A percentile compares a stretch with the other conserved stretches of the same genome.
Evolutionary conservation across 2,329 filamentous ascomycete genomes (phyloP).

Genomic region (Colletotrichum lindemuthianum): DNA sequence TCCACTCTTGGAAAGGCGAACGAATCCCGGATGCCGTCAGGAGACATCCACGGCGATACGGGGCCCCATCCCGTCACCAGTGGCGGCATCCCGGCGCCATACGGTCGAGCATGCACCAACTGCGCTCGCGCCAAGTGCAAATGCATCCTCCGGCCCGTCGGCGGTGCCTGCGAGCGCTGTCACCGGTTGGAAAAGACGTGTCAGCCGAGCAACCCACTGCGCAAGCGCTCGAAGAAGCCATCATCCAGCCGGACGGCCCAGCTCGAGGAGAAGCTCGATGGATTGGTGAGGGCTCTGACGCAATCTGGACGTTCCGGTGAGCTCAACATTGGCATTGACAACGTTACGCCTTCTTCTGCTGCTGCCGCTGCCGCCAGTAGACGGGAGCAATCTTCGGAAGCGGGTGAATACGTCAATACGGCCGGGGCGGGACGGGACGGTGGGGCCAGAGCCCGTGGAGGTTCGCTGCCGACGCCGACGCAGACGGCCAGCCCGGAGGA

Average conservation of each 20-base stretch:
- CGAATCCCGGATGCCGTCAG: slow-evolving; percentile 32
- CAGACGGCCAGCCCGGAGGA: slow-evolving; percentile 25
- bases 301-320: slow-evolving; percentile 17
- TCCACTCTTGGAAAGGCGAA: not conserved
- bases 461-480: slow-evolving; percentile 26
- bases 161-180: slow-evolving; percentile 51
- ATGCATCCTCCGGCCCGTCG: slow-evolving; percentile 49
- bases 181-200: slow-evolving; percentile 53
- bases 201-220: slow-evolving; percentile 48
- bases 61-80: slow-evolving; percentile 18
- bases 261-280: slow-evolving; percentile 44
- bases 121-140: slow-evolving; percentile 57
- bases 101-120: slow-evolving; percentile 53
- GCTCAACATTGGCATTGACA: slow-evolving; percentile 4
- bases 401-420: not conserved
- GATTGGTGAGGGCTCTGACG: slow-evolving; percentile 42
- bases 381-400: slow-evolving; percentile 2
- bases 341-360: not conserved
- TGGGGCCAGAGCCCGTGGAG: not conserved
- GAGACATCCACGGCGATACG: slow-evolving; percentile 15
- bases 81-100: slow-evolving; percentile 44
- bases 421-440: not conserved
- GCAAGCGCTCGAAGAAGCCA: slow-evolving; percentile 40
- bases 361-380: not conserved
- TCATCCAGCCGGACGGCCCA: slow-evolving; percentile 36